These are phyloP conservation scores for Lignosus rhinocerotis DNA, from an alignment of 1,284 basidiomycete genomes.

Conservation along the genomic window DNA sequence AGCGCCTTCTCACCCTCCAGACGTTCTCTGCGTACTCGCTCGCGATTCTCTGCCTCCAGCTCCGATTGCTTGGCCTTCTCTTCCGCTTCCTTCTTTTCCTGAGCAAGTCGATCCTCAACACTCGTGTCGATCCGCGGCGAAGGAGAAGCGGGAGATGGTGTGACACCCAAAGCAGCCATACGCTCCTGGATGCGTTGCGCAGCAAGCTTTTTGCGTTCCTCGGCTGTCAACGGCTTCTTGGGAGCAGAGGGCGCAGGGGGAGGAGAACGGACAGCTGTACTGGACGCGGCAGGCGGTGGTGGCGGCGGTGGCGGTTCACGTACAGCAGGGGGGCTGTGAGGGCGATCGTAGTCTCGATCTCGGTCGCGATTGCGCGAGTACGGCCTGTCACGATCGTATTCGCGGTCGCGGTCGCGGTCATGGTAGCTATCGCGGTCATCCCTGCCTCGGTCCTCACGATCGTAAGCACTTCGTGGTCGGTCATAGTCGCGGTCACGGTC, in stretches of 20 bases:
- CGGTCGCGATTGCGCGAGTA: constrained; percentile 35
- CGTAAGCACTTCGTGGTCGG: constrained; percentile 40
- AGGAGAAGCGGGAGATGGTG: constrained; percentile 45
- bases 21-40: constrained; percentile 66
- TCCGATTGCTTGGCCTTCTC: constrained; percentile 77
- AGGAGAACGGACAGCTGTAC: constrained; percentile 18
- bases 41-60: constrained; percentile 75
- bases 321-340: constrained; percentile 50
- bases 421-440: constrained; percentile 16
- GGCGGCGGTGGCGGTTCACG: constrained; percentile 53
- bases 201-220: constrained; percentile 84
- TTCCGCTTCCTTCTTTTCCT: constrained; percentile 86
- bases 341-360: constrained; percentile 46
- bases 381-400: constrained; percentile 33
- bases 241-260: constrained; percentile 53
- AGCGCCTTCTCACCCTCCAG: constrained; percentile 67
- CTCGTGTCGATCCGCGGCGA: constrained; percentile 64
- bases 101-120: constrained; percentile 80
- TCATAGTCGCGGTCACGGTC: constrained; percentile 36
- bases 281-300: constrained; percentile 49
- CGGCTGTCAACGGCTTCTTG: constrained; percentile 79
- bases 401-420: constrained; percentile 30
- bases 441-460: constrained; percentile 38
- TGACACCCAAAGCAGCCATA: constrained; percentile 82
- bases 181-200: constrained; percentile 85